Evolutionary conservation across 805 yeast species (phyloP).

Genomic region (Lipomyces kockii): DNA sequence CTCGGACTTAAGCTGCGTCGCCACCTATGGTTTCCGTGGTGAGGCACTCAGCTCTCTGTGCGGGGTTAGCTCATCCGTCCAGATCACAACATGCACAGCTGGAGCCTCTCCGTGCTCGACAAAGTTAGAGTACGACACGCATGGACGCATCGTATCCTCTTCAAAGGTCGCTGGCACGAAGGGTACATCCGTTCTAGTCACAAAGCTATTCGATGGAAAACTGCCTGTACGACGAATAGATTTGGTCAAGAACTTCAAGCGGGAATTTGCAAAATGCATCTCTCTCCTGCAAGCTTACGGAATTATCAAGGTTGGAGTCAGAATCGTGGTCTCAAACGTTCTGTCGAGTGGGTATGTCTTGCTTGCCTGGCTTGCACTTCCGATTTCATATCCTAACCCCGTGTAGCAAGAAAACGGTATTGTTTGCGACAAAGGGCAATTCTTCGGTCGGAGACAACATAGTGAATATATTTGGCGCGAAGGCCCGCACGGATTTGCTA

Average conservation of each 20-base stretch:
- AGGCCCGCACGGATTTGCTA: conserved; percentile 61
- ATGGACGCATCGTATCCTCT: conserved; percentile 56
- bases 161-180: conserved; percentile 55
- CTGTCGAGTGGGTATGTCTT: conserved; percentile 28
- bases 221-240: conserved; percentile 85
- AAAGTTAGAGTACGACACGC: conserved; percentile 56
- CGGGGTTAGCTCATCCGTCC: conserved; percentile 51
- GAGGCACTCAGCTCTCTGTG: conserved; percentile 65
- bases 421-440: conserved; percentile 64
- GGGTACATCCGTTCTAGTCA: conserved; percentile 71
- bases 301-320: conserved; percentile 60
- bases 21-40: conserved; percentile 73
- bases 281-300: conserved; percentile 68
- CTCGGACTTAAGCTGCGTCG: conserved; percentile 48
- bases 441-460: conserved; percentile 60
- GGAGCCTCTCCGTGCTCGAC: conserved; percentile 61
- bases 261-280: conserved; percentile 75
- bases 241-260: conserved; percentile 64
- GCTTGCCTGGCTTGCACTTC: neutral
- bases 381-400: conserved; percentile 32
- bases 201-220: conserved; percentile 59
- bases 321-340: conserved; percentile 64
- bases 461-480: conserved; percentile 70
- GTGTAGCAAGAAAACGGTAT: conserved; percentile 55
- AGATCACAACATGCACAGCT: conserved; percentile 53